These are phyloP conservation scores for Articulospora tetracladia DNA, from an alignment of 495 filamentous ascomycete species.

Conservation along the genomic window DNA sequence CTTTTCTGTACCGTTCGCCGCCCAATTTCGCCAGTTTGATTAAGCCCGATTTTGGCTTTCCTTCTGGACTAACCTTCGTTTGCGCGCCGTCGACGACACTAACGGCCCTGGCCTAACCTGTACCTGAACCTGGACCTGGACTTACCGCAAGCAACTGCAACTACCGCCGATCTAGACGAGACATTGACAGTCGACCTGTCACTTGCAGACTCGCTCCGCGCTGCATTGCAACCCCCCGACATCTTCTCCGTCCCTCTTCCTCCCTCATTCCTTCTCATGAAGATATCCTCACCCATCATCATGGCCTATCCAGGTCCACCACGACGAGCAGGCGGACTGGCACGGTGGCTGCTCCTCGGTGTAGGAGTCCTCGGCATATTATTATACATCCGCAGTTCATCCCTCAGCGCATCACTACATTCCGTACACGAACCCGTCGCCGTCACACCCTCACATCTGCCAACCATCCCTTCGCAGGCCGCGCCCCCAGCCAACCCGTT, in stretches of 20 bases:
- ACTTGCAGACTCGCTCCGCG: not conserved
- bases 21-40: not conserved
- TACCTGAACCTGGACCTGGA: no score
- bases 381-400: conserved; percentile 12
- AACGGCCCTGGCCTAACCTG: no score
- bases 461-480: not conserved
- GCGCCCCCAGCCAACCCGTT: not conserved
- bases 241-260: not conserved
- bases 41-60: not conserved
- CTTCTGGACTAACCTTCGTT: no score
- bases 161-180: no score
- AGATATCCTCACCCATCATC: conserved; percentile 16
- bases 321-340: conserved; percentile 12
- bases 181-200: no score
- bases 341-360: conserved; percentile 11
- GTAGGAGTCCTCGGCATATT: conserved; percentile 6
- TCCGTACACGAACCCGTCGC: conserved; percentile 1
- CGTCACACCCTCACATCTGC: not conserved
- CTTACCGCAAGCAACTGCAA: no score
- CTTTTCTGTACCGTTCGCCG: not conserved
- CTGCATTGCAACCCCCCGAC: not conserved
- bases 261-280: conserved; percentile 8
- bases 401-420: not conserved
- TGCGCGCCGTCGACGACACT: not conserved
- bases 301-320: conserved; percentile 24